These are phyloP conservation scores for Zygotorulaspora danielsina DNA, from an alignment of 805 yeast species.

Conservation along the genomic window DNA sequence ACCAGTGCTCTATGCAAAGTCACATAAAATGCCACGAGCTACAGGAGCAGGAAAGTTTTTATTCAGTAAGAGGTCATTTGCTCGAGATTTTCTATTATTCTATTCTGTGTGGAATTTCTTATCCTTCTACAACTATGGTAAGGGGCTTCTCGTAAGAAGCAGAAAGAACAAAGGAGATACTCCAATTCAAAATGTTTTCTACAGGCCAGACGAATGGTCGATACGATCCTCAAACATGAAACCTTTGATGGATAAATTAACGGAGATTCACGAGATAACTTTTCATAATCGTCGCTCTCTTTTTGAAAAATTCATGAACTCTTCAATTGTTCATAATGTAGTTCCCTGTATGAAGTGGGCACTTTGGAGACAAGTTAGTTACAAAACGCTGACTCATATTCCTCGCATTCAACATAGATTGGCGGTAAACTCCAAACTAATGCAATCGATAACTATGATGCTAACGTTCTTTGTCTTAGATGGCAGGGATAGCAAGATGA, in stretches of 20 bases:
- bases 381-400: slow-evolving; percentile 10
- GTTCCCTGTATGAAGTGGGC: slow-evolving; percentile 28
- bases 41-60: slow-evolving; percentile 13
- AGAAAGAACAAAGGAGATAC: slow-evolving; percentile 1
- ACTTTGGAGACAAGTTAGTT: slow-evolving; percentile 26
- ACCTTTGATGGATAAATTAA: slow-evolving; percentile 24
- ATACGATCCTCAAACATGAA: slow-evolving; percentile 16
- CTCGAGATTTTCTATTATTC: slow-evolving; percentile 18
- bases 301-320: slow-evolving; percentile 22
- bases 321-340: slow-evolving; percentile 22
- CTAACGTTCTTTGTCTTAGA: slow-evolving; percentile 23
- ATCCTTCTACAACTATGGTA: slow-evolving; percentile 14
- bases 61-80: slow-evolving; percentile 15
- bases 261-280: slow-evolving; percentile 26
- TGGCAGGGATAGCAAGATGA: slow-evolving; percentile 18
- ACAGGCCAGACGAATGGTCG: slow-evolving; percentile 13
- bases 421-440: slow-evolving; percentile 9
- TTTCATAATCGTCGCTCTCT: slow-evolving; percentile 12
- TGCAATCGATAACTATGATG: slow-evolving; percentile 23
- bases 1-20: slow-evolving; percentile 12
- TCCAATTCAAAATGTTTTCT: not conserved
- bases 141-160: slow-evolving; percentile 3
- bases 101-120: slow-evolving; percentile 22
- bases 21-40: slow-evolving; percentile 1
- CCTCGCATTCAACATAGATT: slow-evolving; percentile 6